Percentiles rank a stretch among this genome's conserved stretches.
Conservation (phyloP, 495 filamentous ascomycete genomes). For the Cercophora samala region DNA sequence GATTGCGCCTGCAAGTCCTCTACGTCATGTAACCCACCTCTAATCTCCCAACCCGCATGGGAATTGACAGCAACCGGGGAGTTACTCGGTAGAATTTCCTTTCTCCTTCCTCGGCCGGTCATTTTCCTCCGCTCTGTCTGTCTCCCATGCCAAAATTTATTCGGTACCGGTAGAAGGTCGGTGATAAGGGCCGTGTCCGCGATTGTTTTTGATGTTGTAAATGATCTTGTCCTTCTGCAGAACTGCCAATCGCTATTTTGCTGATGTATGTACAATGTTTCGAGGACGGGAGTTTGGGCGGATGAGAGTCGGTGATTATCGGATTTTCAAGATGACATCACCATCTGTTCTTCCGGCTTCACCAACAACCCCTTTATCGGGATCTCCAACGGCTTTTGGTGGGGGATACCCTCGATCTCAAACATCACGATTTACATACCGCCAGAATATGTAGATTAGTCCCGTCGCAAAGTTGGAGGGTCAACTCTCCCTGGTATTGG, state of each 20-base stretch:
- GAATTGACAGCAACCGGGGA: not conserved
- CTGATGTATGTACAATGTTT: too few species aligned
- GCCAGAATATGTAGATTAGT: too few species aligned
- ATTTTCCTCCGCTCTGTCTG: not conserved
- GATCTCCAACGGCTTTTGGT: too few species aligned
- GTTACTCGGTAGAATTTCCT: not conserved
- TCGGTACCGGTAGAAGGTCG: not conserved
- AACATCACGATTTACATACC: too few species aligned
- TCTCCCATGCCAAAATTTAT: not conserved
- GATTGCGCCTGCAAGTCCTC: not conserved
- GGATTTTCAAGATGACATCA: not conserved
- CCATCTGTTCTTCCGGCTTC: too few species aligned
- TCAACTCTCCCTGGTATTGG: too few species aligned
- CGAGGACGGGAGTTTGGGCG: too few species aligned
- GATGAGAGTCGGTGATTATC: not conserved
- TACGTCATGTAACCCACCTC: not conserved
- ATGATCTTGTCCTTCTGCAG: too few species aligned
- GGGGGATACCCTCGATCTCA: too few species aligned
- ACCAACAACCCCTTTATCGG: too few species aligned
- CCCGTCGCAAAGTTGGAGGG: too few species aligned
- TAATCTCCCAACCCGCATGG: not conserved
- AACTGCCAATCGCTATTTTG: not conserved
- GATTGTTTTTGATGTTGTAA: too few species aligned
- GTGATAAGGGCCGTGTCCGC: not conserved
- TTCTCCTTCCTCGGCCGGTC: not conserved